Evolutionary conservation across 1,139 yeast genomes (phyloP), one percentile per base, ranked within the genome.

Genomic region (Yamadazyma siamensis): DNA sequence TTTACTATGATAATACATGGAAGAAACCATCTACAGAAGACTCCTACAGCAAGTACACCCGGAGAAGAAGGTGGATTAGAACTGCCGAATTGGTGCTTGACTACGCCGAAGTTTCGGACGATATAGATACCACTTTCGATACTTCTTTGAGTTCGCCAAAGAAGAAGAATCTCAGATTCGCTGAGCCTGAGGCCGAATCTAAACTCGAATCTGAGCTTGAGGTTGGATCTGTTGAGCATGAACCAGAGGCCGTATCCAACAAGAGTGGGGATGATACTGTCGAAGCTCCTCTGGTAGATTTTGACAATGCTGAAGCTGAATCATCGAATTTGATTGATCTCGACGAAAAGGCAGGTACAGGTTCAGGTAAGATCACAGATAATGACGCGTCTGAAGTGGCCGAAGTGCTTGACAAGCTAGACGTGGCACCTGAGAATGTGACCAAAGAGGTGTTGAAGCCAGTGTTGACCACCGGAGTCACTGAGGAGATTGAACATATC

Each of bases 21-120:
- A 86, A 85, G 47, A 80, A 78, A 44, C 96, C 97, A 12, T 63
- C 89, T 2, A 77, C 94, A 0, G 96, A 86, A 38, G 95, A 89
- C 52, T 71, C 94, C 3, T 89, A 80, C 56, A 79, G 94, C 21
- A 88, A 87, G 57, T 91, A 87, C 52, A 91, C 98, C 6, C 74
- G 98, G 55, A 75, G 96, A 53, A 75, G 98, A 61, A 71, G 97
- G 53, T 91, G 98, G 98, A 76, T 89, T 16, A 74, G 97, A 44
- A 86, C 94, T 0, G 98, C 97, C 0, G 96, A 88, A 56, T 70
- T 89, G 47, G 79, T 84, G 2, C 67, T 72, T 31, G 56, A 53
- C 30, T 41, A 41, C 18, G 40, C 34, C n/a, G 39, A 34, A 22
- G 37, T 29, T 20, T 41, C 41, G 18, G 40, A 35, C n/a, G 38